Evolutionary conservation across 352 stramenopile genomes (phyloP).

Genomic region (Phytophthora boehmeriae): DNA sequence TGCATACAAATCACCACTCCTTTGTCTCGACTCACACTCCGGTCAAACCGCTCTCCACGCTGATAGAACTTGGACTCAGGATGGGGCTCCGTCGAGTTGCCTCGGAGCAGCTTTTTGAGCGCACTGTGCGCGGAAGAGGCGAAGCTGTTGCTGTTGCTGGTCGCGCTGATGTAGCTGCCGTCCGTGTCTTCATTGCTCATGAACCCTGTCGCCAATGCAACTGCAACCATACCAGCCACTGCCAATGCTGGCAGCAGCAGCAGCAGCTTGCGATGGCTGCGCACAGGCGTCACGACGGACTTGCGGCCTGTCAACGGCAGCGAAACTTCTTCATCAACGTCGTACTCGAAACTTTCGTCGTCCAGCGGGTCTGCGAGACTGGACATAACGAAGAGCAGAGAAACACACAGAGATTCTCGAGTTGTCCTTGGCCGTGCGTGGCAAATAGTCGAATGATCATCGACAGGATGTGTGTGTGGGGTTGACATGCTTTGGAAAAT

Average conservation of each 20-base stretch:
- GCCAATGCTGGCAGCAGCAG: slow-evolving; percentile 15
- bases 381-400: background rate
- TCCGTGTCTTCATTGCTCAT: background rate
- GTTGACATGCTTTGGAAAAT: background rate
- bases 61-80: slow-evolving; percentile 25
- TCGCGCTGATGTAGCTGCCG: background rate
- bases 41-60: slow-evolving; percentile 26
- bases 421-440: background rate
- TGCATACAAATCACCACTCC: slow-evolving; percentile 45
- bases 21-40: slow-evolving; percentile 21
- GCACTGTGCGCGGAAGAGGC: slow-evolving; percentile 9
- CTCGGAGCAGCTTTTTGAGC: slow-evolving; percentile 8
- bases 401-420: background rate
- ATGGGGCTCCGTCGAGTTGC: slow-evolving; percentile 15
- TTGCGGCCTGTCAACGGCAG: slow-evolving; percentile 14
- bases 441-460: background rate
- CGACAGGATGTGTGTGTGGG: background rate
- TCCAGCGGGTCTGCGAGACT: slow-evolving; percentile 9
- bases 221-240: slow-evolving; percentile 14
- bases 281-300: slow-evolving; percentile 10
- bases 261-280: slow-evolving; percentile 23
- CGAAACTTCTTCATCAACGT: slow-evolving; percentile 15
- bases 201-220: slow-evolving; percentile 20
- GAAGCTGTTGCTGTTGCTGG: slow-evolving; percentile 9
- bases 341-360: slow-evolving; percentile 3